Evolutionary conservation across 768 basidiomycete species (phyloP), one percentile per base, ranked within the genome.

Genomic region (Pulveroboletus frians): DNA sequence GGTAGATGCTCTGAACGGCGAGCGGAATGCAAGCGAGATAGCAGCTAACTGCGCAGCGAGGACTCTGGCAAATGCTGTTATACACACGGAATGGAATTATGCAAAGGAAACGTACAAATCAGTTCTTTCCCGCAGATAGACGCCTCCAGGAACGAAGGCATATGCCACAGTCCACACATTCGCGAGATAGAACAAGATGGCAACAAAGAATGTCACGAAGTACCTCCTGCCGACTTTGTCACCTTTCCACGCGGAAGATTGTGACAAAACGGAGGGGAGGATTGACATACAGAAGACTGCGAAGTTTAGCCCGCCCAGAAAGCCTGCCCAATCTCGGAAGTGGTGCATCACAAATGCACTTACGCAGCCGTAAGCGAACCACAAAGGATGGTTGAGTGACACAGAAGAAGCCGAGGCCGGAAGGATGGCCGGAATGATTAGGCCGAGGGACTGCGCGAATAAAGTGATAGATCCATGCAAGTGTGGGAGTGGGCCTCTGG

Each of bases 121-220:
- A 29, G 88, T 90, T 17, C 84, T 73, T 69, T 94, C 91, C 43
- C 91, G 73, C 42, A 94, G 69, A 57, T 82, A 77, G 49, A 74
- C 65, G 0, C 88, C 90, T 1, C 86, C 86, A 3, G 90, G 90
- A 11, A 94, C 88, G 57, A 92, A 94, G 2, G 91, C 90, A 68
- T 94, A 92, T 1, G 91, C 91, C 46, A 88, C 88, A 0, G 90
- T 92, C 71, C 89, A 88, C 14, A 88, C 80, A 48, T 81, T 83
- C 26, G 82, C 76, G 20, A 92, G 74, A 43, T 78, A 76, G 39
- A 89, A 71, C 30, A 90, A 38, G 46, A 79, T 75, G 46, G 83
- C 83, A 3, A 84, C 69, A 18, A 81, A 62, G 70, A 85, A 77
- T 14, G 81, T 81, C 2, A 69, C 67, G 39, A 77, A 79, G 54